Percentiles rank a stretch among this genome's conserved stretches.
Evolutionary conservation across 306 rosid species (phyloP).

Genomic region (Macrotyloma uniflorum): DNA sequence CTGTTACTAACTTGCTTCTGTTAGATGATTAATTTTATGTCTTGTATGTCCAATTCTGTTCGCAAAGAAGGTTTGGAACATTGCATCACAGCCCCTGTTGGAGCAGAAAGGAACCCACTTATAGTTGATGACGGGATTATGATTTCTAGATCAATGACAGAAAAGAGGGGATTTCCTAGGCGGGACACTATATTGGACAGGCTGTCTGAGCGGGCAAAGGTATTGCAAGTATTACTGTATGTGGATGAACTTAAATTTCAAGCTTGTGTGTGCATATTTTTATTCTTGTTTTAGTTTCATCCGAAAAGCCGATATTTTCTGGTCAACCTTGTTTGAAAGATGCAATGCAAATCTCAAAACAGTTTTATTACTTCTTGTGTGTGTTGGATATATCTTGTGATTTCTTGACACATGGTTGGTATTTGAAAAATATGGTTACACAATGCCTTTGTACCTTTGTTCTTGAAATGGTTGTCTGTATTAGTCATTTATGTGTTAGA

Average conservation of each 20-base stretch:
- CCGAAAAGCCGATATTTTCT: not conserved
- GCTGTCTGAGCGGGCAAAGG: constrained; percentile 79
- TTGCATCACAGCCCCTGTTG: constrained; percentile 54
- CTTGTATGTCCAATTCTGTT: constrained; percentile 45
- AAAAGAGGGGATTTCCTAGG: constrained; percentile 58
- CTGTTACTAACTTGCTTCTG: constrained; percentile 32
- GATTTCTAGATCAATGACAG: constrained; percentile 69
- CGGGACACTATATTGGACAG: constrained; percentile 65
- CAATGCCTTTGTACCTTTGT: not conserved
- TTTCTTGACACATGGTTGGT: constrained; percentile 24
- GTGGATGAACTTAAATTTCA: constrained; percentile 22
- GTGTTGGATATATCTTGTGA: constrained; percentile 18
- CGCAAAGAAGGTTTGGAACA: constrained; percentile 71
- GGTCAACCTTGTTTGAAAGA: not conserved
- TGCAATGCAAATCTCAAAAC: not conserved
- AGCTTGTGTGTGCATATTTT: constrained; percentile 22
- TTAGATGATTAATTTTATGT: constrained; percentile 26
- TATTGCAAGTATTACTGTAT: constrained; percentile 35
- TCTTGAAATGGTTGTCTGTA: constrained; percentile 23
- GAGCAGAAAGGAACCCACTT: constrained; percentile 47
- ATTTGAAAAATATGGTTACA: constrained; percentile 12
- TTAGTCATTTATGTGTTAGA: constrained; percentile 19
- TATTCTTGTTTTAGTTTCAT: constrained; percentile 5
- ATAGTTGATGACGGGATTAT: constrained; percentile 46
- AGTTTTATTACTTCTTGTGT: not conserved